Base-by-base conservation (phyloP, 1,284 basidiomycete species). In the Ustilago loliicola region DNA sequence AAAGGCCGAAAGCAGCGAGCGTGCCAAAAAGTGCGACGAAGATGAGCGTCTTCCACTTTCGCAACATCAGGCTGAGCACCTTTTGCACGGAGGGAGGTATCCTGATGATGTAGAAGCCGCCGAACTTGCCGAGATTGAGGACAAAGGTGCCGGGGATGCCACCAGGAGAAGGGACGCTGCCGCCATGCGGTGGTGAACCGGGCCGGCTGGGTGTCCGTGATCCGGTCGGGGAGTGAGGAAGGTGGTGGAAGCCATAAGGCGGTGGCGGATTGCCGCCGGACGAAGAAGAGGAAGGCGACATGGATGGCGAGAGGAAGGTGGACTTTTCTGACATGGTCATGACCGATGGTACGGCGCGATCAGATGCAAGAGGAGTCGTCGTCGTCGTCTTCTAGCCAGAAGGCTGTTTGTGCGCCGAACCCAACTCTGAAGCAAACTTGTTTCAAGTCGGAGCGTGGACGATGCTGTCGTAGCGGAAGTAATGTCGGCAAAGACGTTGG, bases 1-100 rank as follows among this genome's bases (percentile, higher is more conserved):
- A 85, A 45, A 85, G 65, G 29, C 81, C 71, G 52, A 84, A 75
- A 19, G 79, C 83, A 10, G 78, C 73, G 13, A 82, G 60, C 3
- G 80, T 77, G 40, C 83, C 83, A 36, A 82, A 72, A 42, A 80
- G 55, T 19, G 64, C 68, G 23, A 85, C 66, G 47, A 82, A 80
- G 54, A 85, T 50, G 56, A 86, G 72, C 48, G 81, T 82, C 72
- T 84, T 83, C 85, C 85, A 86, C 32, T 83, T 80, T 17, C 73
- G 61, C 50, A 85, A 51, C 13, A 83, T 13, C 38, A 84, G 25
- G 47, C 72, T 77, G 10, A 82, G 73, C 3, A 78, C n/a, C 48
- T 61, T 63, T 53, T 83, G 81, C 0, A 79, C 63, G 21, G 67
- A 58, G 25, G 79, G 60, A 7, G 81, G 80, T 29, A 83, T 69